These are phyloP conservation scores for Phytophthora vignae DNA, from an alignment of 352 stramenopile species.

Conservation along the genomic window DNA sequence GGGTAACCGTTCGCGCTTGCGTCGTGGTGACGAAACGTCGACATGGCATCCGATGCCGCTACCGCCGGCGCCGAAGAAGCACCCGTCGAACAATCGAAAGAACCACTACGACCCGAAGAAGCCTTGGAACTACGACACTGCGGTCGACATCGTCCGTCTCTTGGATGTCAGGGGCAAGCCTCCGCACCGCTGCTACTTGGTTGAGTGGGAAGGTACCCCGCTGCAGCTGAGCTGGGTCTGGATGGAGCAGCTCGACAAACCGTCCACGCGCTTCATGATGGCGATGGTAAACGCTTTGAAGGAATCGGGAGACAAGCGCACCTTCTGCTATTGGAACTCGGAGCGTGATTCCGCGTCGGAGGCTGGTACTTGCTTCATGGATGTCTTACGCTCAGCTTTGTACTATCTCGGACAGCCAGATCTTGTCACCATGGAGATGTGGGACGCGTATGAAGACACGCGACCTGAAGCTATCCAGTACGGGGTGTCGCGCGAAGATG, in stretches of 20 bases:
- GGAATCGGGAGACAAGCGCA: not conserved
- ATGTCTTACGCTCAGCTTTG: not conserved
- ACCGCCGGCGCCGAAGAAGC: not conserved
- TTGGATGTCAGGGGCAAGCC: not conserved
- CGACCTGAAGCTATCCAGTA: not conserved
- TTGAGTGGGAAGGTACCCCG: not conserved
- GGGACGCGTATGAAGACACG: conserved; percentile 7
- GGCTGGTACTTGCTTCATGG: conserved; percentile 12
- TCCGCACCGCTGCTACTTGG: conserved; percentile 11
- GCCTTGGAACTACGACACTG: not conserved
- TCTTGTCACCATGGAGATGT: conserved; percentile 9
- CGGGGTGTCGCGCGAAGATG: not conserved
- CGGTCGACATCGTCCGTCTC: not conserved
- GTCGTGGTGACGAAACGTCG: not conserved
- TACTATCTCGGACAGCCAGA: not conserved
- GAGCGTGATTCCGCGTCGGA: not conserved
- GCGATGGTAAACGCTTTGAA: not conserved
- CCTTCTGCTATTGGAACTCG: not conserved
- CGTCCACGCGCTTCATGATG: not conserved
- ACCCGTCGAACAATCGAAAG: not conserved
- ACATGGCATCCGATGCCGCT: not conserved
- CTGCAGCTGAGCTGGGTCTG: conserved; percentile 18
- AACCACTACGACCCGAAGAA: conserved; percentile 13
- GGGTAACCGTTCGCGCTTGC: not conserved
- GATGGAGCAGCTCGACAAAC: conserved; percentile 1